Evolutionary conservation across 176 grass and related monocot genomes (phyloP).

Genomic region (Zea mays): DNA sequence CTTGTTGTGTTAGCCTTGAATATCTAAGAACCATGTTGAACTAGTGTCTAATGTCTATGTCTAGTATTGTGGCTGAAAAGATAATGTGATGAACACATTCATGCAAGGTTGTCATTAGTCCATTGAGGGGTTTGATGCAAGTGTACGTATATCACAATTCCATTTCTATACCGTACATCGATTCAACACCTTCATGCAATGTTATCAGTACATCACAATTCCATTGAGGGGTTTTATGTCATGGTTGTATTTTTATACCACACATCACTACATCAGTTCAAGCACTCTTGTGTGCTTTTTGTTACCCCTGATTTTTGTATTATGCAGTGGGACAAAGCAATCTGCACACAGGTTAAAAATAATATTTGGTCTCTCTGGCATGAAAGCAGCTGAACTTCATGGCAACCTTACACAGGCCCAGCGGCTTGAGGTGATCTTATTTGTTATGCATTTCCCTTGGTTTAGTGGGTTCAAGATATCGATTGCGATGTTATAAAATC

Average conservation of each 20-base stretch:
- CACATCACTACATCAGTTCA: background rate
- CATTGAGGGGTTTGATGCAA: slow-evolving; percentile 7
- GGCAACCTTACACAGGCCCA: slow-evolving; percentile 98
- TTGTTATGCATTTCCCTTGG: slow-evolving; percentile 30
- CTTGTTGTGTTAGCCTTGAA: slow-evolving; percentile 1
- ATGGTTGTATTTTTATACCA: background rate
- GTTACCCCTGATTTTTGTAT: background rate
- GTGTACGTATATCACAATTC: background rate
- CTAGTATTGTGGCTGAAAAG: slow-evolving; percentile 6
- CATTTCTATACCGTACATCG: background rate
- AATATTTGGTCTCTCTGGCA: slow-evolving; percentile 85
- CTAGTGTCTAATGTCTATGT: background rate
- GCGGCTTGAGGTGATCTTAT: slow-evolving; percentile 81
- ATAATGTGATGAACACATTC: background rate
- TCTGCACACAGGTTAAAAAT: slow-evolving; percentile 93
- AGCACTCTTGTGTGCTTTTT: too few species aligned
- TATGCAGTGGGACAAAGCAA: slow-evolving; percentile 74
- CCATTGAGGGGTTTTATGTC: too few species aligned
- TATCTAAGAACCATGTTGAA: background rate
- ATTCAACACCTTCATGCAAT: background rate
- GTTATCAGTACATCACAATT: too few species aligned
- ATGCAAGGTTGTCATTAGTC: background rate
- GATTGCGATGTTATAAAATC: background rate
- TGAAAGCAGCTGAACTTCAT: slow-evolving; percentile 97
- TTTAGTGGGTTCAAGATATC: background rate